Percentiles rank a stretch among this genome's conserved stretches.
Evolutionary conservation across 1,284 basidiomycete species (phyloP).

Genomic region (Tilletia caries): DNA sequence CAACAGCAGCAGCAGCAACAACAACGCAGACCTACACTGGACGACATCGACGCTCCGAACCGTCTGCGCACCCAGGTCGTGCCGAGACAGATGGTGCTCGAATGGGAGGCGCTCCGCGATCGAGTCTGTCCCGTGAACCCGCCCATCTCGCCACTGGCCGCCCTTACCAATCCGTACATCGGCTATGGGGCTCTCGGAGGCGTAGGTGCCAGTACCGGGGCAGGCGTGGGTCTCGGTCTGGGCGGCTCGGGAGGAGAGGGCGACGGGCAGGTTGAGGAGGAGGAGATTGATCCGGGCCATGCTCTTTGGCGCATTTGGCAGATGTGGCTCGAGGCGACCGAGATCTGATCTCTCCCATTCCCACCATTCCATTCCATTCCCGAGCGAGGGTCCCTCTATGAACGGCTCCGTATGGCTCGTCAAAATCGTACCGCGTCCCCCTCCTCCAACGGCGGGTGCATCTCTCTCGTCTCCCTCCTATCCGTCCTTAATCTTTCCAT

Average conservation of each 20-base stretch:
- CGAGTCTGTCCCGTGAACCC: conserved; percentile 10
- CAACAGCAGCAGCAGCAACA: neutral
- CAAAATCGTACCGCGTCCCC: too few species aligned
- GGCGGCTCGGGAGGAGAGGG: too few species aligned
- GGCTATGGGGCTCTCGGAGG: too few species aligned
- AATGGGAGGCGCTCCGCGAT: conserved; percentile 8
- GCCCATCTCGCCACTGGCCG: neutral
- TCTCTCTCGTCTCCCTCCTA: neutral
- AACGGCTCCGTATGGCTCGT: too few species aligned
- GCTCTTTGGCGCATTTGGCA: conserved; percentile 1
- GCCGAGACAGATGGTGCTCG: conserved; percentile 6
- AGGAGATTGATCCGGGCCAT: neutral
- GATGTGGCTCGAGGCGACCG: conserved; percentile 3
- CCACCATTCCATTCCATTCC: too few species aligned
- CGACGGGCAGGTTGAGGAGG: neutral
- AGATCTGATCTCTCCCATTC: neutral
- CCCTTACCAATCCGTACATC: too few species aligned
- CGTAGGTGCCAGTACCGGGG: too few species aligned
- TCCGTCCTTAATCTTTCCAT: neutral
- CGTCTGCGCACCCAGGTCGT: neutral
- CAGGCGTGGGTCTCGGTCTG: too few species aligned
- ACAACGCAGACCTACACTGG: neutral
- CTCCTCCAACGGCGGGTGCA: too few species aligned
- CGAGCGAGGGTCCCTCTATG: too few species aligned
- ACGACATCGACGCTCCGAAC: conserved; percentile 6